A percentile compares a stretch with the other conserved stretches of the same genome.
phyloP scores from a whole-genome alignment of 805 yeast species.

The Cyberlindnera suaveolens region DNA sequence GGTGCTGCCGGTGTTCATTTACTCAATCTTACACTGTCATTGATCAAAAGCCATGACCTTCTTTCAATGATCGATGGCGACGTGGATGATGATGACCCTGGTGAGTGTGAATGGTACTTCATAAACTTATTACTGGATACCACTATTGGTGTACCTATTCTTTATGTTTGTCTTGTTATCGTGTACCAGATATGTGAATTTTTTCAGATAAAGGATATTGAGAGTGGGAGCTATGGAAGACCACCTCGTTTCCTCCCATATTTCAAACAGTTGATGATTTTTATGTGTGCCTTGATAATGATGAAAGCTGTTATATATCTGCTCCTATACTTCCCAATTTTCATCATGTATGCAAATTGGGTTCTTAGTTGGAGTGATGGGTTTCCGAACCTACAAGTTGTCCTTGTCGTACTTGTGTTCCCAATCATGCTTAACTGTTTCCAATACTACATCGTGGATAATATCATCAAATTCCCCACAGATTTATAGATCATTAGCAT shows the following conservation, averaged over 20 bases:
- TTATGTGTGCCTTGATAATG: conserved; percentile 51
- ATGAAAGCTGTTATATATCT: conserved; percentile 61
- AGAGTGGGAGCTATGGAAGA: conserved; percentile 49
- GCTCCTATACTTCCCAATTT: conserved; percentile 56
- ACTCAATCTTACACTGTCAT: conserved; percentile 66
- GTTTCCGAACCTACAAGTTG: conserved; percentile 77
- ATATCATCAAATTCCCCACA: conserved; percentile 55
- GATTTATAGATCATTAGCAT: background rate
- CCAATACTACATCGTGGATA: conserved; percentile 69
- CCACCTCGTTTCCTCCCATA: conserved; percentile 62
- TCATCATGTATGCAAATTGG: conserved; percentile 67
- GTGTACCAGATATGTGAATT: conserved; percentile 37
- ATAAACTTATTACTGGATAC: conserved; percentile 85
- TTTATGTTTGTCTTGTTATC: conserved; percentile 50
- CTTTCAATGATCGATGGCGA: background rate
- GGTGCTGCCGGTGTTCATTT: conserved; percentile 86
- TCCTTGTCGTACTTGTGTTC: conserved; percentile 78
- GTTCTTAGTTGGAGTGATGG: conserved; percentile 78
- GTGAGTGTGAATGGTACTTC: conserved; percentile 95
- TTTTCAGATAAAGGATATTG: conserved; percentile 33
- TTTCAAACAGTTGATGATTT: conserved; percentile 64
- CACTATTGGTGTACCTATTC: conserved; percentile 84
- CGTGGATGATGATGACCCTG: conserved; percentile 36
- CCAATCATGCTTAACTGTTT: conserved; percentile 70
- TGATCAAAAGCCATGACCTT: conserved; percentile 37